A percentile compares a stretch with the other conserved stretches of the same genome.
phyloP scores from a whole-genome alignment of 768 basidiomycete species.

The Pleurotus platypus region DNA sequence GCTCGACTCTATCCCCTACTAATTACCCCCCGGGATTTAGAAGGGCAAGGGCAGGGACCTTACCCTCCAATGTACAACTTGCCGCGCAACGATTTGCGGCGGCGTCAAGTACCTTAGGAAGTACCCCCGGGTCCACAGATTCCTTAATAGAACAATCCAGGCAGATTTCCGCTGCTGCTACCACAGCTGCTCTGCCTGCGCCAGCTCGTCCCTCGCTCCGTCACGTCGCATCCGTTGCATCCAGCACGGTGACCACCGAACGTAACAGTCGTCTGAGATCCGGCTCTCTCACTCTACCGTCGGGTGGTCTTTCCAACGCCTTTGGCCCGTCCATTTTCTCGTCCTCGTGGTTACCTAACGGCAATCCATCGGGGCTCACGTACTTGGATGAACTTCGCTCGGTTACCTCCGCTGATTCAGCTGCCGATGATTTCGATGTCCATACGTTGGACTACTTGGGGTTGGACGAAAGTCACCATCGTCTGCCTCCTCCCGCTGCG shows the following conservation, averaged over 20 bases:
- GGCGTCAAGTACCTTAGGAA: conserved; percentile 53
- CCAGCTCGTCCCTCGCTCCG: conserved; percentile 65
- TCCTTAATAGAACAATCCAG: conserved; percentile 45
- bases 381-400: conserved; percentile 80
- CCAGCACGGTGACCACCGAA: conserved; percentile 50
- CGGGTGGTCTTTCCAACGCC: conserved; percentile 72
- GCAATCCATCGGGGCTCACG: conserved; percentile 53
- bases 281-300: conserved; percentile 86
- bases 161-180: conserved; percentile 46
- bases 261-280: conserved; percentile 85
- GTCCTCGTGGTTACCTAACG: conserved; percentile 79
- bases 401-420: conserved; percentile 73
- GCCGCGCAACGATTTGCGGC: conserved; percentile 81
- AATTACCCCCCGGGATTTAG: conserved; percentile 85
- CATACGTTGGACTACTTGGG: conserved; percentile 97
- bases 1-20: conserved; percentile 58
- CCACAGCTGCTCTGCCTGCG: conserved; percentile 33
- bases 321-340: conserved; percentile 90
- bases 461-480: conserved; percentile 72
- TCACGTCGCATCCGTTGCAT: conserved; percentile 62
- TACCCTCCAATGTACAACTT: conserved; percentile 92
- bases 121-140: conserved; percentile 38
- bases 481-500: conserved; percentile 67
- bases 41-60: conserved; percentile 95
- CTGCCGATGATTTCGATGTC: conserved; percentile 85